Evolutionary conservation across 129 eudicot genomes (phyloP), one percentile per base, ranked within the genome.

Genomic region (Ambrosia trifida): DNA sequence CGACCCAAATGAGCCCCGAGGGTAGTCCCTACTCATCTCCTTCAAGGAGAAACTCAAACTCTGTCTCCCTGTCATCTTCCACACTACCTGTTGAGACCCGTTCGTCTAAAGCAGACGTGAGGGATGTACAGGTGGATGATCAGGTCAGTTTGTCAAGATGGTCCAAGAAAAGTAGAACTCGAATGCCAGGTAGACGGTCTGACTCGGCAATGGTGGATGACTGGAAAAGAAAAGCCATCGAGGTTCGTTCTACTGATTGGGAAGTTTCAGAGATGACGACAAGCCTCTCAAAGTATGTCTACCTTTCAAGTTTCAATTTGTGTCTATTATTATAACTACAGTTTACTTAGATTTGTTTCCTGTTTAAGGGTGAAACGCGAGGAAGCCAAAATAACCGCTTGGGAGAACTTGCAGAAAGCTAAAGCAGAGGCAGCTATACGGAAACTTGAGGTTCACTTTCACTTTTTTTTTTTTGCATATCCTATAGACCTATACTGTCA

Each of bases 1-100:
- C 98, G 20, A 94, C 98, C 61, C 98, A 94, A 63, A 94, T 94
- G 98, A 94, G 98, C 79, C 98, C 98, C 1, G 97, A 87, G 78
- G 82, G 89, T 56, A 85, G 97, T 82, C 84, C 79, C 20, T 79
- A 67, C 54, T 84, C 96, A 36, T 94, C 97, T 73, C 89, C 95
- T 12, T 58, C 68, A 24, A 70, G 71, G 46, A 78, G 73, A 53
- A 58, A 58, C 64, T 30, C 33, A 54, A 80, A 79, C 14, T 85
- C 92, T 32, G 65, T 77, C 79, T 87, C 92, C 54, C 59, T 79
- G 2, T 72, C 86, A 40, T 80, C 76, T 14, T 69, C 92, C 28
- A 58, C 72, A 53, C 50, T 81, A 61, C 87, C 95, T 17, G 68
- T 82, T 74, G 95, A 89, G 65, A 56, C 33, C 53, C 79, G 61